Percentiles rank a stretch among this genome's conserved stretches.
phyloP scores from a whole-genome alignment of 306 rosid species.

The Pueraria montana region DNA sequence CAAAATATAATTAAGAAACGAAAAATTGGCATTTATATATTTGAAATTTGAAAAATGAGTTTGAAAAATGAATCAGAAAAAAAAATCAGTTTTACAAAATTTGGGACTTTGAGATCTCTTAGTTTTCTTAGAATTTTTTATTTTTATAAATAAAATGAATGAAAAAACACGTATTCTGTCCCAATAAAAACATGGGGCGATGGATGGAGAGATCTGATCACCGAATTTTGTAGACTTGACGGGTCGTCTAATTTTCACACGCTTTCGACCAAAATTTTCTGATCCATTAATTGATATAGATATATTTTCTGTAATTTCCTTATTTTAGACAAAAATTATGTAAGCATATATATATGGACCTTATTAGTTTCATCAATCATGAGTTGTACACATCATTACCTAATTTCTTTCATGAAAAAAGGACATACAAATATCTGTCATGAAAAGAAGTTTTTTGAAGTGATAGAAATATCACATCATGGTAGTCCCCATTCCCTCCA shows the following conservation, averaged over 20 bases:
- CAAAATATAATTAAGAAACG: not conserved
- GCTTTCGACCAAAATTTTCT: slow-evolving; percentile 33
- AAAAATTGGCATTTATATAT: not conserved
- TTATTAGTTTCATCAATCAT: slow-evolving; percentile 36
- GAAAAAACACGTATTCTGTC: slow-evolving; percentile 6
- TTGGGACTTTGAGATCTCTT: slow-evolving; percentile 21
- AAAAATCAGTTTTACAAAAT: not conserved
- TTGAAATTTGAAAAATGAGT: not conserved
- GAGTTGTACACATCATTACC: slow-evolving; percentile 38
- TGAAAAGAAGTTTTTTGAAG: slow-evolving; percentile 17
- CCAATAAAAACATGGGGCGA: not conserved
- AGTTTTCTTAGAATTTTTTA: not conserved
- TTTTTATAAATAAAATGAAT: not conserved
- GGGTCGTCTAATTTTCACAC: slow-evolving; percentile 42
- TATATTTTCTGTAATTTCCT: not conserved
- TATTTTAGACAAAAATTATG: not conserved
- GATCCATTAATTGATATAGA: slow-evolving; percentile 29
- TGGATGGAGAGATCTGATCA: slow-evolving; percentile 44
- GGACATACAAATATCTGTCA: slow-evolving; percentile 45
- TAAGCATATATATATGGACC: slow-evolving; percentile 13
- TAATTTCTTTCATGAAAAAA: slow-evolving; percentile 39
- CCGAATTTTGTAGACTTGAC: slow-evolving; percentile 37
- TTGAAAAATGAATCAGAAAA: not conserved
- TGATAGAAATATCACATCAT: slow-evolving; percentile 46
- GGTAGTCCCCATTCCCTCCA: slow-evolving; percentile 49